These are phyloP conservation scores for Cutaneotrichosporon sp. DNA, from an alignment of 1,284 basidiomycete genomes.

Conservation along the genomic window DNA sequence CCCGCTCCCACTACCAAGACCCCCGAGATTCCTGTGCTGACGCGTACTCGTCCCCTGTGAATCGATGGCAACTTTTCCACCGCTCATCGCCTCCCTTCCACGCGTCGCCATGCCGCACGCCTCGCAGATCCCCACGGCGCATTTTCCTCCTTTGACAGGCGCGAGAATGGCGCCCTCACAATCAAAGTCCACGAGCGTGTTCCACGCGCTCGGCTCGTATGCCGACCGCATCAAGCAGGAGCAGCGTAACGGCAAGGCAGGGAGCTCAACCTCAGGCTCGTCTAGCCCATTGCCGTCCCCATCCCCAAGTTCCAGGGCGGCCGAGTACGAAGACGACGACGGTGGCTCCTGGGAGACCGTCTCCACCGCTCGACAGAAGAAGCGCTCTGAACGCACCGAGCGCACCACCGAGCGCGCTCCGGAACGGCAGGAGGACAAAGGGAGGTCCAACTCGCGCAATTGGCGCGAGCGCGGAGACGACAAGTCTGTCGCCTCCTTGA, in stretches of 20 bases:
- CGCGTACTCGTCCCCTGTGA: neutral
- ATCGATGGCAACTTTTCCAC: neutral
- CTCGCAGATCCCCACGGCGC: neutral
- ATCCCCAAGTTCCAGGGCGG: neutral
- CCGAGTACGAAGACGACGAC: constrained; percentile 5
- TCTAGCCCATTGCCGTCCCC: constrained; percentile 10
- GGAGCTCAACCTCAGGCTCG: constrained; percentile 3
- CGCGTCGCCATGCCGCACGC: no score
- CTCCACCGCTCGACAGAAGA: constrained; percentile 15
- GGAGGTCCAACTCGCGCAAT: constrained; percentile 32
- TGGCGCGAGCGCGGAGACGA: constrained; percentile 21
- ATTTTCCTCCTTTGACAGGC: constrained; percentile 2
- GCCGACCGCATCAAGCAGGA: constrained; percentile 41
- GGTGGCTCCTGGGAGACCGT: constrained; percentile 16
- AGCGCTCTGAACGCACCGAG: constrained; percentile 2
- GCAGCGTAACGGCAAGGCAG: neutral
- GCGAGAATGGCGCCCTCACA: constrained; percentile 12
- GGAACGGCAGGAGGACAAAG: constrained; percentile 25
- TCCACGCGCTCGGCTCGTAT: constrained; percentile 45
- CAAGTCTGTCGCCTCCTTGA: constrained; percentile 4
- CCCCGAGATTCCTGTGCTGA: neutral
- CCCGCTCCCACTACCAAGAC: neutral
- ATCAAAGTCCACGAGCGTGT: constrained; percentile 32
- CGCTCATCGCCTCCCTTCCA: neutral
- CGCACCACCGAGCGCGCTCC: constrained; percentile 3